phyloP scores from a whole-genome alignment of 345 rosid species.

The Aegle marmelos region DNA sequence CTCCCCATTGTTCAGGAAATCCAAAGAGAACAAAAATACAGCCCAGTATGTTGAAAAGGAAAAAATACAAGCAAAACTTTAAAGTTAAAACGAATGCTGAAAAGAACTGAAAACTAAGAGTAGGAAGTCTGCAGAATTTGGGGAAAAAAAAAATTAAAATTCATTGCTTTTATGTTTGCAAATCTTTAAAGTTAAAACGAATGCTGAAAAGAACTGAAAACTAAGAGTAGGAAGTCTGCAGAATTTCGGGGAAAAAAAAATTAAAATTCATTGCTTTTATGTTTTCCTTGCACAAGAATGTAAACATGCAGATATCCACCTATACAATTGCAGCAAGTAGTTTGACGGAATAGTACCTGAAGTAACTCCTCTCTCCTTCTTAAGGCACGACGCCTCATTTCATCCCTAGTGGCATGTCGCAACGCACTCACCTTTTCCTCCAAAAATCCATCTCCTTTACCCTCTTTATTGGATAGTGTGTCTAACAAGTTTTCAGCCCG shows the following conservation, averaged over 20 bases:
- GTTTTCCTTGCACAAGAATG: not conserved
- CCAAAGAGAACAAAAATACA: conserved; percentile 3
- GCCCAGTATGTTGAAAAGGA: not conserved
- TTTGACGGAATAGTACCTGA: conserved; percentile 45
- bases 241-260: not conserved
- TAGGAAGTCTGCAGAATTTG: not conserved
- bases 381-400: conserved; percentile 90
- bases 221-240: not conserved
- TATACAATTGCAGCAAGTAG: conserved; percentile 3
- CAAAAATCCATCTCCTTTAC: conserved; percentile 92
- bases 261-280: too few relatives aligned
- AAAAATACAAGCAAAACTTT: not conserved
- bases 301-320: not conserved
- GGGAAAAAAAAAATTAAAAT: too few relatives aligned
- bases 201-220: not conserved
- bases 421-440: conserved; percentile 69
- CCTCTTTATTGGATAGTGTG: conserved; percentile 84
- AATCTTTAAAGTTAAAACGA: not conserved
- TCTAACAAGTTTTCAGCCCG: conserved; percentile 97
- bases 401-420: conserved; percentile 89
- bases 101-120: not conserved
- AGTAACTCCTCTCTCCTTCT: conserved; percentile 82
- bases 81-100: not conserved
- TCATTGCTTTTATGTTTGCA: not conserved
- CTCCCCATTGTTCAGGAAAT: not conserved